A percentile compares a stretch with the other conserved stretches of the same genome.
Evolutionary conservation across 202 grass and related monocot genomes (phyloP).

Genomic region (Zoysia matrella): DNA sequence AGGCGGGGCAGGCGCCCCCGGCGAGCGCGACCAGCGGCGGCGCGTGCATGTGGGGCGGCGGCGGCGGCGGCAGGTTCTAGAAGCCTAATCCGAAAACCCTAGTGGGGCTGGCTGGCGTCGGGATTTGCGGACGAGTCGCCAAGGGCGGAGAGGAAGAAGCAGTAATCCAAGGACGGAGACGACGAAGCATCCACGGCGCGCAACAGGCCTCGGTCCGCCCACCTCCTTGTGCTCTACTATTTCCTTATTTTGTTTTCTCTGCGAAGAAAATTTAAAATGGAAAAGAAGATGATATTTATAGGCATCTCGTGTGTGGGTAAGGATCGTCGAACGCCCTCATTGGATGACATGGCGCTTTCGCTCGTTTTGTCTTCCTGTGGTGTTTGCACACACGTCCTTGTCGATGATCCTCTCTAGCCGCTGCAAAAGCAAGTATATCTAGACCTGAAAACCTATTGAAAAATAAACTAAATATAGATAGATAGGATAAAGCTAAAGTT

Average conservation of each 20-base stretch:
- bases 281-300: constrained; percentile 8
- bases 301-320: background rate
- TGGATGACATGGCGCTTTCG: constrained; percentile 16
- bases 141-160: constrained; percentile 37
- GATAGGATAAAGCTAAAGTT: too few relatives aligned
- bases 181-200: background rate
- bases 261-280: background rate
- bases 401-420: background rate
- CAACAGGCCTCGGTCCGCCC: background rate
- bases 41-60: background rate
- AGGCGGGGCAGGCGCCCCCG: constrained; percentile 30
- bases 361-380: background rate
- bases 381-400: constrained; percentile 9
- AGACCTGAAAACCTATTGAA: too few relatives aligned
- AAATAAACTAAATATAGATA: too few relatives aligned
- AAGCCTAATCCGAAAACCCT: constrained; percentile 55
- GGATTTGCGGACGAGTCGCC: constrained; percentile 29
- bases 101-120: constrained; percentile 36
- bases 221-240: background rate
- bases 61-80: constrained; percentile 45
- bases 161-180: too few relatives aligned
- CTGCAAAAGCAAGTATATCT: too few relatives aligned
- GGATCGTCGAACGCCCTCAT: background rate
- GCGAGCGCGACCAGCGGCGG: constrained; percentile 49
- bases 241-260: background rate